Conservation (phyloP, 805 yeast species). For the Zygoascus biomembranicola region DNA sequence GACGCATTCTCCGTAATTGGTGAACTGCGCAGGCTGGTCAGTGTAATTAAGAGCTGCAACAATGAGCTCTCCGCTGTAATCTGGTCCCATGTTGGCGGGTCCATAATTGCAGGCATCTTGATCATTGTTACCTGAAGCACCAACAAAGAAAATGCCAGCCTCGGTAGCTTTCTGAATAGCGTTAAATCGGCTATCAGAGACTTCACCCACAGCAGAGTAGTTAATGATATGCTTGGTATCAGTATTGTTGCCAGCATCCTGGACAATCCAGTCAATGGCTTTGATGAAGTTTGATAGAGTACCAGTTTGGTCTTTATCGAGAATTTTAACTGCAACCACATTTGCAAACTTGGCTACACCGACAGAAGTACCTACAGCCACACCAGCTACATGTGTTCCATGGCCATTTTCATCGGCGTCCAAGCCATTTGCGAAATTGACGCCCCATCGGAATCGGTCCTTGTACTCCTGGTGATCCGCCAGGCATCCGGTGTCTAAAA, state of each 20-base stretch:
- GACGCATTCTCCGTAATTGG: conserved; percentile 93
- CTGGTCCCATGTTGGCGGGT: conserved; percentile 49
- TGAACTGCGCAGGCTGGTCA: conserved; percentile 89
- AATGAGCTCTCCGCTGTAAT: conserved; percentile 54
- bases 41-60: conserved; percentile 91
- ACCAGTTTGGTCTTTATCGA: conserved; percentile 49
- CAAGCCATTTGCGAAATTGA: conserved; percentile 59
- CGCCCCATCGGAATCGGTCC: conserved; percentile 83
- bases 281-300: conserved; percentile 50
- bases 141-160: conserved; percentile 86
- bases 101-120: conserved; percentile 89
- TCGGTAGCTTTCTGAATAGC: conserved; percentile 86
- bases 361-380: conserved; percentile 81
- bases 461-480: conserved; percentile 67
- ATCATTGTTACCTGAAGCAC: conserved; percentile 94
- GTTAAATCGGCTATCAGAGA: conserved; percentile 74
- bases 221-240: conserved; percentile 39
- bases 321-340: conserved; percentile 52
- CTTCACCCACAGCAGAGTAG: conserved; percentile 93
- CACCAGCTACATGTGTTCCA: conserved; percentile 97
- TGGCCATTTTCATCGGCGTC: conserved; percentile 87
- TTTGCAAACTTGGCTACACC: conserved; percentile 54
- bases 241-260: conserved; percentile 49
- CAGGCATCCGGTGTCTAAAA: conserved; percentile 85
- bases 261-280: conserved; percentile 57